A percentile compares a stretch with the other conserved stretches of the same genome.
Evolutionary conservation across 495 filamentous ascomycete genomes (phyloP).

Genomic region (Xylaria nigripes): DNA sequence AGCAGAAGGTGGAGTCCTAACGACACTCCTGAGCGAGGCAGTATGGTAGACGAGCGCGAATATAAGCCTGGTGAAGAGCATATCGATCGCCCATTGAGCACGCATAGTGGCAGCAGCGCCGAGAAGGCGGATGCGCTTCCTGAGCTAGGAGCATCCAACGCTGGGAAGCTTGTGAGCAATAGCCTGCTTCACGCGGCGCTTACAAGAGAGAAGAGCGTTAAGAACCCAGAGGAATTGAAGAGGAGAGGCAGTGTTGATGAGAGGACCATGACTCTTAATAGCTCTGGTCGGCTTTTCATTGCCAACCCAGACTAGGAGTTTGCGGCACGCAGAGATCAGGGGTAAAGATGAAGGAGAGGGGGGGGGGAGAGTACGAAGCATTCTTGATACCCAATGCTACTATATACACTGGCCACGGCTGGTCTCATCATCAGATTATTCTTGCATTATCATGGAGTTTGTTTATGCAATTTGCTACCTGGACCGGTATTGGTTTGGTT

Average conservation of each 20-base stretch:
- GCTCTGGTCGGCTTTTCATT: conserved; percentile 72
- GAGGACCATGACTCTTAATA: conserved; percentile 77
- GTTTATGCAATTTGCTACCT: conserved; percentile 6
- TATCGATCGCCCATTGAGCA: conserved; percentile 37
- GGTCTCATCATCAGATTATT: conserved; percentile 4
- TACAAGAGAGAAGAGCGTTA: conserved; percentile 55
- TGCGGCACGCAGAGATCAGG: neutral
- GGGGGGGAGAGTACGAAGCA: neutral
- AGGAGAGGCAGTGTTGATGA: conserved; percentile 93
- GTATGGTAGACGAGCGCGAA: conserved; percentile 33
- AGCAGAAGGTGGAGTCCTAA: conserved; percentile 56
- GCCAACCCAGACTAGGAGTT: conserved; percentile 78
- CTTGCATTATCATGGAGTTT: conserved; percentile 26
- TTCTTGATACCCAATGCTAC: neutral
- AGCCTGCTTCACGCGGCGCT: conserved; percentile 44
- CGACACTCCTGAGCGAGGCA: conserved; percentile 55
- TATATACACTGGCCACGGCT: conserved; percentile 2
- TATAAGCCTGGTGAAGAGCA: conserved; percentile 36
- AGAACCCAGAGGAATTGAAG: conserved; percentile 65
- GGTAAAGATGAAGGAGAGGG: neutral
- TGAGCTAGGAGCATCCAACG: conserved; percentile 29
- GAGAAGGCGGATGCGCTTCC: conserved; percentile 44
- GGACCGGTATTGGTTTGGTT: conserved; percentile 8
- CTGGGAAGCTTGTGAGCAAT: conserved; percentile 42
- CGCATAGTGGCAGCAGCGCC: conserved; percentile 46